A percentile compares a stretch with the other conserved stretches of the same genome.
Evolutionary conservation across 1,139 yeast species (phyloP).

Genomic region (Candida sp.): DNA sequence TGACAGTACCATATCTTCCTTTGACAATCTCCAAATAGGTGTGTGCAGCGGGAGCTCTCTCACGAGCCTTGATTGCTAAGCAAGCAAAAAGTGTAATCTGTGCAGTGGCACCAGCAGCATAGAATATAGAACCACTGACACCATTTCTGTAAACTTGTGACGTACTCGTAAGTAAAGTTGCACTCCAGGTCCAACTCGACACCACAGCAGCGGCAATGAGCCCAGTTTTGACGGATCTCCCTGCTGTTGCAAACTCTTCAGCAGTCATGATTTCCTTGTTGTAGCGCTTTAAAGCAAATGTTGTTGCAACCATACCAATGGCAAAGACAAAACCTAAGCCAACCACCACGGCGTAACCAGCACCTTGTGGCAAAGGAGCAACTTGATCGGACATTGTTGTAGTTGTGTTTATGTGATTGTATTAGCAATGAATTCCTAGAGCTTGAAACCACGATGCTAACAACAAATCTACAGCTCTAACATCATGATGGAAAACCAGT

Average conservation of each 20-base stretch:
- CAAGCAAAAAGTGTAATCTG: constrained; percentile 57
- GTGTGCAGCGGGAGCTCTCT: constrained; percentile 61
- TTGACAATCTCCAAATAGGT: constrained; percentile 58
- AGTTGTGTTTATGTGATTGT: not conserved
- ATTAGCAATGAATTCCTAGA: no score
- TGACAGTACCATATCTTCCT: constrained; percentile 55
- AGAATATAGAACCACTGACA: constrained; percentile 58
- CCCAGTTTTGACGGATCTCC: constrained; percentile 81
- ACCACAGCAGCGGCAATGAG: constrained; percentile 88
- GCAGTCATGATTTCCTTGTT: constrained; percentile 85
- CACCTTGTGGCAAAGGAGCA: constrained; percentile 59
- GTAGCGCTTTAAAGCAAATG: constrained; percentile 71
- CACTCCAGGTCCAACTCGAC: constrained; percentile 96
- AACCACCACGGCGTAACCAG: constrained; percentile 92
- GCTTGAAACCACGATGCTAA: no score
- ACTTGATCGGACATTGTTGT: constrained; percentile 6
- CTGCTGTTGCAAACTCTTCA: constrained; percentile 90
- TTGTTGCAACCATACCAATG: constrained; percentile 75
- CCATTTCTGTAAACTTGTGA: constrained; percentile 81
- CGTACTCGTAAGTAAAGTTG: constrained; percentile 77
- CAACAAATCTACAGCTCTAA: no score
- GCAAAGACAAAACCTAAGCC: constrained; percentile 90
- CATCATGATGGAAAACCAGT: no score
- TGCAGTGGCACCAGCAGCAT: constrained; percentile 61
- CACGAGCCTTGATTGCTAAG: constrained; percentile 59